Percentiles rank a stretch among this genome's conserved stretches.
phyloP scores from a whole-genome alignment of 768 basidiomycete genomes.

The Leccinum sublutescens region DNA sequence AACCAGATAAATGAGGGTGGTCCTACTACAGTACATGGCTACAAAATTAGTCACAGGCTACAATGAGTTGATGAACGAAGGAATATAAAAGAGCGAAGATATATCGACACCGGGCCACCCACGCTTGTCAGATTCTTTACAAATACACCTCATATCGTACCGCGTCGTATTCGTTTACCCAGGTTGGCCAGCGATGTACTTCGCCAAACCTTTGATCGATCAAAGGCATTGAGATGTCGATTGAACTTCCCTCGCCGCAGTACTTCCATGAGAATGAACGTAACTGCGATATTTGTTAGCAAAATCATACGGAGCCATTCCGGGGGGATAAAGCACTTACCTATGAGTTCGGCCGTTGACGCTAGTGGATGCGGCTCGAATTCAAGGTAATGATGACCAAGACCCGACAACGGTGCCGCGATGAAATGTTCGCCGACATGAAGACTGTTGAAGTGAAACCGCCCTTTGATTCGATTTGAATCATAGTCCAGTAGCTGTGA shows the following conservation, averaged over 20 bases:
- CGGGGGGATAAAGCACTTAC: slow-evolving; percentile 24
- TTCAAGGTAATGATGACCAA: slow-evolving; percentile 59
- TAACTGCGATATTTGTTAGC: slow-evolving; percentile 39
- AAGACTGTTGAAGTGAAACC: slow-evolving; percentile 50
- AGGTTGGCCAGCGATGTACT: slow-evolving; percentile 26
- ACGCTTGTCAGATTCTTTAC: neutral
- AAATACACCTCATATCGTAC: slow-evolving; percentile 23
- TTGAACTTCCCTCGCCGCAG: slow-evolving; percentile 57
- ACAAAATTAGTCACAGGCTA: slow-evolving; percentile 6
- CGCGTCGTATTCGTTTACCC: slow-evolving; percentile 33
- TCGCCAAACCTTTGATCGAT: slow-evolving; percentile 49
- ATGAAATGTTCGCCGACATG: slow-evolving; percentile 45
- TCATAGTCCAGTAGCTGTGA: slow-evolving; percentile 53
- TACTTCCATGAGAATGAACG: slow-evolving; percentile 65
- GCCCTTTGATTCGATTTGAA: slow-evolving; percentile 46
- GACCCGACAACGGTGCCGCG: slow-evolving; percentile 48
- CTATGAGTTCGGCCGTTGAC: slow-evolving; percentile 51
- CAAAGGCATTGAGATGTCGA: slow-evolving; percentile 47
- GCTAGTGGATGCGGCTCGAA: slow-evolving; percentile 49
- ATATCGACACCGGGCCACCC: neutral
- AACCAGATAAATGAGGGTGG: neutral
- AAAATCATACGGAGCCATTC: neutral
- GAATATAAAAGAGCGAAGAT: neutral
- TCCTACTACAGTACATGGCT: neutral
- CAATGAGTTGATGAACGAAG: slow-evolving; percentile 4